Conservation (phyloP, 2,329 filamentous ascomycete genomes). For the Lojkania enalia region DNA sequence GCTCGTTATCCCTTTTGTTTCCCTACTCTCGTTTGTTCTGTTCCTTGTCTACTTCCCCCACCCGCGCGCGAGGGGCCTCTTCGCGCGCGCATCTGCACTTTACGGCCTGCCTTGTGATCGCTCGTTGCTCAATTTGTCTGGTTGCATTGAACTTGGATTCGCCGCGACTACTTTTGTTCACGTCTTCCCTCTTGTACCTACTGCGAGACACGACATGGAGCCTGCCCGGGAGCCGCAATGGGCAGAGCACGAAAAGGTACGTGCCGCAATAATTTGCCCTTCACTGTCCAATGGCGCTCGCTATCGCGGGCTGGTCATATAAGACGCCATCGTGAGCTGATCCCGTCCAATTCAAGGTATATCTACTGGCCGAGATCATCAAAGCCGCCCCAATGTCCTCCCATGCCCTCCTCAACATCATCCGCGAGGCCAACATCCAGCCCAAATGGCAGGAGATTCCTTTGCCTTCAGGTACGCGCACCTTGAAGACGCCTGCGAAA, state of each 20-base stretch:
- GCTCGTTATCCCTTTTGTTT: slow-evolving; percentile 28
- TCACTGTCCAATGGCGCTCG: slow-evolving; percentile 6
- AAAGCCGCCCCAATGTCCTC: slow-evolving; percentile 52
- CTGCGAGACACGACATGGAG: slow-evolving; percentile 43
- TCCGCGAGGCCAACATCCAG: slow-evolving; percentile 49
- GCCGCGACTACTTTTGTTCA: slow-evolving; percentile 21
- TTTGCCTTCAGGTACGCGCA: slow-evolving; percentile 53
- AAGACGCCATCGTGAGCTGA: no score
- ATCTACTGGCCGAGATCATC: slow-evolving; percentile 57
- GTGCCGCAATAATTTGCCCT: slow-evolving; percentile 17
- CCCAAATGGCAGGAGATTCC: slow-evolving; percentile 55
- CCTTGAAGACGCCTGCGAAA: slow-evolving; percentile 1
- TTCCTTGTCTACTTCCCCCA: slow-evolving; percentile 15
- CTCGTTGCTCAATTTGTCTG: slow-evolving; percentile 30
- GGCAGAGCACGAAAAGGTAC: slow-evolving; percentile 54
- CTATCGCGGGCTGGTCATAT: neutral
- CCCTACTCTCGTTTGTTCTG: slow-evolving; percentile 34
- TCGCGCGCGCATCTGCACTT: slow-evolving; percentile 21
- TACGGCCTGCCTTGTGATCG: slow-evolving; percentile 27
- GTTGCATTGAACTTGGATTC: slow-evolving; percentile 20
- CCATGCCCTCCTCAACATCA: slow-evolving; percentile 48
- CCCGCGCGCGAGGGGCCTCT: slow-evolving; percentile 10
- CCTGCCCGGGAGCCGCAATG: slow-evolving; percentile 48
- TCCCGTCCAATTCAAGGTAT: slow-evolving; percentile 30
- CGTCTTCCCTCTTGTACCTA: slow-evolving; percentile 20